Evolutionary conservation across 225 moss, liverwort and hornwort genomes (phyloP).

Genomic region (Polytrichum commune): DNA sequence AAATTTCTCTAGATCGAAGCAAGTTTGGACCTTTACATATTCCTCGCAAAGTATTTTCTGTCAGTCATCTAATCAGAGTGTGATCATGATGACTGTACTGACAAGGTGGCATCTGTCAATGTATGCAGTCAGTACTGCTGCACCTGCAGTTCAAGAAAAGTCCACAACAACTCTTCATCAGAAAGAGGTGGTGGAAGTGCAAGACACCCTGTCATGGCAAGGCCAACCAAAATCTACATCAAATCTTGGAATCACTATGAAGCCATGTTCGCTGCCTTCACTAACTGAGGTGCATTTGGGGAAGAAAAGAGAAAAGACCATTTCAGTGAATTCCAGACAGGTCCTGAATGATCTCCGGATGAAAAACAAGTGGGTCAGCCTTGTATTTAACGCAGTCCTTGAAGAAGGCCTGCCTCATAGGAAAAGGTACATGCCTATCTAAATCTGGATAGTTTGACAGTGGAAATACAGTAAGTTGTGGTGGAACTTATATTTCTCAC

Average conservation of each 20-base stretch:
- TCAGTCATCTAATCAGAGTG: no score
- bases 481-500: no score
- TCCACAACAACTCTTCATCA: neutral
- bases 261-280: constrained; percentile 7
- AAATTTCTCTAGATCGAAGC: no score
- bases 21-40: no score
- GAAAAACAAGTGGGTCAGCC: constrained; percentile 44
- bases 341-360: constrained; percentile 40
- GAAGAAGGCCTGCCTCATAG: constrained; percentile 23
- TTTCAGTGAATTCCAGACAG: constrained; percentile 36
- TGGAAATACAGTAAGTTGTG: no score
- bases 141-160: neutral
- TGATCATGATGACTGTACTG: neutral
- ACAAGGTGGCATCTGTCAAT: neutral
- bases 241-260: constrained; percentile 7
- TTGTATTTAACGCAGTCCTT: constrained; percentile 29
- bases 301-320: constrained; percentile 9
- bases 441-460: no score
- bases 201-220: neutral
- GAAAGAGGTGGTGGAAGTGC: constrained; percentile 15
- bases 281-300: constrained; percentile 11
- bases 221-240: constrained; percentile 10
- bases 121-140: neutral
- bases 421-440: constrained; percentile 23
- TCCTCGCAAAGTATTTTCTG: no score